Evolutionary conservation across 441 rosid species (phyloP).

Genomic region (Aleurites moluccanus): DNA sequence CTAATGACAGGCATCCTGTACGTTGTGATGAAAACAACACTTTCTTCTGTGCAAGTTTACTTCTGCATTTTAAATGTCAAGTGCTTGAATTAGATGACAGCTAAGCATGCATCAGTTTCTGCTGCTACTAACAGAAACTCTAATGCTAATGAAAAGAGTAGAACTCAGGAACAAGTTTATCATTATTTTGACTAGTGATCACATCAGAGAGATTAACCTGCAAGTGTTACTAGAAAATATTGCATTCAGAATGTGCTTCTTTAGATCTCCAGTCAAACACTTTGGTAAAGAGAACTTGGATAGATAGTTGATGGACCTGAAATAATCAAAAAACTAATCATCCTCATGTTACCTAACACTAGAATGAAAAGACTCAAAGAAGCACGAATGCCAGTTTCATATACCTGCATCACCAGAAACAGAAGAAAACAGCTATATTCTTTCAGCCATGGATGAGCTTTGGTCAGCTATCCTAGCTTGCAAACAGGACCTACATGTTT

Average conservation of each 20-base stretch:
- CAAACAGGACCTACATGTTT: constrained; percentile 53
- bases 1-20: constrained; percentile 67
- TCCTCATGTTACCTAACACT: background rate
- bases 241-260: constrained; percentile 54
- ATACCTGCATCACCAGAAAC: constrained; percentile 84
- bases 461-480: constrained; percentile 69
- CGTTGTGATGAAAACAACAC: constrained; percentile 67
- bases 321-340: constrained; percentile 25
- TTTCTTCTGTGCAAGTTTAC: constrained; percentile 71
- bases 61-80: constrained; percentile 42
- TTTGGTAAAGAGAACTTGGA: constrained; percentile 73
- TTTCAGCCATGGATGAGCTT: constrained; percentile 54
- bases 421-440: constrained; percentile 68
- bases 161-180: constrained; percentile 5
- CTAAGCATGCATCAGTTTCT: background rate
- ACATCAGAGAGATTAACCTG: constrained; percentile 46
- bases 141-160: background rate
- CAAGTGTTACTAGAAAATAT: constrained; percentile 81
- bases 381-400: background rate
- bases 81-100: background rate
- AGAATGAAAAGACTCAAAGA: background rate
- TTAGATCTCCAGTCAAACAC: constrained; percentile 65
- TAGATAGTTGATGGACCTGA: constrained; percentile 76
- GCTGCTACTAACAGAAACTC: background rate
- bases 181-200: background rate